Base-by-base conservation (phyloP, 371 early-diverging fungal genomes). In the Entomophthora muscae region DNA sequence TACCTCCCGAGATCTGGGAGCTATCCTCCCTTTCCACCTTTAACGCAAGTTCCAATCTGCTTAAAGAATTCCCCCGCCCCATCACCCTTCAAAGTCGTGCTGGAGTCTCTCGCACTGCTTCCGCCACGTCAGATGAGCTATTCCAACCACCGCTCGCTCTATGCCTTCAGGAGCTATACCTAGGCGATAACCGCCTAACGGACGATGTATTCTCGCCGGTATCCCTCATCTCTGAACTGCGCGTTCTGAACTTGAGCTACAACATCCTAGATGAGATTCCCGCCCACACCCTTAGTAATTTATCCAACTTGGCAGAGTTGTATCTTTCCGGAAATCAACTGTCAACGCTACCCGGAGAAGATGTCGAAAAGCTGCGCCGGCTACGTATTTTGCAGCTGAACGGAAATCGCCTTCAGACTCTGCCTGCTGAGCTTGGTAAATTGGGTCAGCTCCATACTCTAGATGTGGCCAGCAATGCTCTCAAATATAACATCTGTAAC, bases 341-440 rank as follows among this genome's bases (percentile, higher is more conserved):
- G 52, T 78, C 88, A 5, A 83, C 84, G 0, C 71, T 94, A 21
- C 94, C 93, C 1, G 88, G 84, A 27, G 90, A 90, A 60, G 94
- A 92, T 56, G 82, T 92, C 31, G 90, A 85, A 62, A 78, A 78
- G 27, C 78, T 89, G 61, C 75, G 81, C 28, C 76, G 71, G 24
- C 63, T 93, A 22, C 78, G 81, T 22, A 76, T 85, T 7, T 67
- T 95, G 42, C 86, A 89, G 66, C 76, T 95, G 59, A 93, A 94
- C 69, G 88, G 89, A 32, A 95, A 95, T 72, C 88, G 86, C 67
- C 73, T 95, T 32, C 86, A 85, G 63, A 89, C 91, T 0, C 73
- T 95, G 1, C 94, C 94, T n/a, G 89, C 90, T 1, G 93, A 93
- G 75, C 78, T 95, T 42, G 85, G 87, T 63, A 91, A 92, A 68